Conservation (phyloP, 306 rosid genomes). For the Acacia melanoxylon region DNA sequence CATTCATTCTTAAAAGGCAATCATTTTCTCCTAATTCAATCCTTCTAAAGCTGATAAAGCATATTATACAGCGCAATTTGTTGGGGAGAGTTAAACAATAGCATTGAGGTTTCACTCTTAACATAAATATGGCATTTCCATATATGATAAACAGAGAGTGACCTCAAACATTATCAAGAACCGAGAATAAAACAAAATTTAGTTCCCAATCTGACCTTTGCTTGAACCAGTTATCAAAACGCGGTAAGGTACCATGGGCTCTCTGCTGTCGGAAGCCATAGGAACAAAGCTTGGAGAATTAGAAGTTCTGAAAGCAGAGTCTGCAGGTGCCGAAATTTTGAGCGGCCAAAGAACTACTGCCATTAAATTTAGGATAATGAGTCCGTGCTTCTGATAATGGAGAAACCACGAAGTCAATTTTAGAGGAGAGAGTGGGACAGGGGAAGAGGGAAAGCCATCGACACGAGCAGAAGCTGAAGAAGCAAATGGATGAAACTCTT, state of each 20-base stretch:
- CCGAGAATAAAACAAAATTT: neutral
- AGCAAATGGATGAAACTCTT: neutral
- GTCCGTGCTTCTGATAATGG: neutral
- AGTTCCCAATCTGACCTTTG: constrained; percentile 54
- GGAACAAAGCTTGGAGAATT: constrained; percentile 18
- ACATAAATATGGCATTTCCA: neutral
- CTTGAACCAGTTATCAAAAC: constrained; percentile 90
- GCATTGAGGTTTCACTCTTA: neutral
- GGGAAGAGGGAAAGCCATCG: constrained; percentile 35
- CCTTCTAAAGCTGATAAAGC: neutral
- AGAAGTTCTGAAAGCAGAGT: constrained; percentile 11
- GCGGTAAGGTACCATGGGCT: constrained; percentile 74
- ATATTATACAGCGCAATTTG: neutral
- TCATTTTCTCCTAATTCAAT: neutral
- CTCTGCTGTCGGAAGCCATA: constrained; percentile 23
- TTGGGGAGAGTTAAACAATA: neutral
- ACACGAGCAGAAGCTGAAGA: neutral
- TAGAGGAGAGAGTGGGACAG: constrained; percentile 10
- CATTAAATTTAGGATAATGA: neutral
- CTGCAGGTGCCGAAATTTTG: constrained; percentile 14
- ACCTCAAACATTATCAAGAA: neutral
- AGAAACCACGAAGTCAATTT: neutral
- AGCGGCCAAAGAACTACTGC: constrained; percentile 25
- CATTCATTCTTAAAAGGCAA: neutral
- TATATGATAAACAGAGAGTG: neutral